Evolutionary conservation across 371 early-diverging fungal genomes (phyloP).

Genomic region (Syncephalastrum monosporum): DNA sequence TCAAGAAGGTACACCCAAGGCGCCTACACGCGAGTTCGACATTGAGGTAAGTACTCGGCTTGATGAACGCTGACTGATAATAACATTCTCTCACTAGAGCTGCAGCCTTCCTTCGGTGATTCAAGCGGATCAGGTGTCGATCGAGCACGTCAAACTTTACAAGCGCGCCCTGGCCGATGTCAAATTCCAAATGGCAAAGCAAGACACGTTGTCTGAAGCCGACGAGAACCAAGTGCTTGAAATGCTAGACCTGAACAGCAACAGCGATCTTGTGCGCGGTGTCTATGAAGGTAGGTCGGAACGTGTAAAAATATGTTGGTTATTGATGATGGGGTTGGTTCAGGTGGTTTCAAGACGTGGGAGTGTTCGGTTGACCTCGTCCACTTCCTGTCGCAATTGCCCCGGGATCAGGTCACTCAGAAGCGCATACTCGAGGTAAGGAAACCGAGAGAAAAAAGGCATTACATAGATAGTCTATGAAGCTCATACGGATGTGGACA

Average conservation of each 20-base stretch:
- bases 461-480: background rate
- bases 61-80: background rate
- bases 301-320: background rate
- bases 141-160: slow-evolving; percentile 30
- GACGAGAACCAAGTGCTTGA: slow-evolving; percentile 31
- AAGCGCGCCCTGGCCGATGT: slow-evolving; percentile 81
- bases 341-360: slow-evolving; percentile 93
- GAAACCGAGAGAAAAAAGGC: too few species aligned
- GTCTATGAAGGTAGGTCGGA: slow-evolving; percentile 76
- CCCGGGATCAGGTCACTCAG: slow-evolving; percentile 35
- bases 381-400: slow-evolving; percentile 54
- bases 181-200: slow-evolving; percentile 78
- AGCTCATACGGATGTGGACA: background rate
- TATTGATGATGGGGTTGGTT: background rate
- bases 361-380: slow-evolving; percentile 90
- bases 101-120: slow-evolving; percentile 35
- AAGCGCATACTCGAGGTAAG: slow-evolving; percentile 69
- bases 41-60: slow-evolving; percentile 24
- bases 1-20: slow-evolving; percentile 23
- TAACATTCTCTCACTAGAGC: slow-evolving; percentile 16
- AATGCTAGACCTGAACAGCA: slow-evolving; percentile 60
- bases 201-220: slow-evolving; percentile 55
- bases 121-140: slow-evolving; percentile 38
- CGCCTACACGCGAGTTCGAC: slow-evolving; percentile 34
- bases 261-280: slow-evolving; percentile 78